phyloP scores from a whole-genome alignment of 352 stramenopile species.

The Hyaloperonospora arabidopsidis region DNA sequence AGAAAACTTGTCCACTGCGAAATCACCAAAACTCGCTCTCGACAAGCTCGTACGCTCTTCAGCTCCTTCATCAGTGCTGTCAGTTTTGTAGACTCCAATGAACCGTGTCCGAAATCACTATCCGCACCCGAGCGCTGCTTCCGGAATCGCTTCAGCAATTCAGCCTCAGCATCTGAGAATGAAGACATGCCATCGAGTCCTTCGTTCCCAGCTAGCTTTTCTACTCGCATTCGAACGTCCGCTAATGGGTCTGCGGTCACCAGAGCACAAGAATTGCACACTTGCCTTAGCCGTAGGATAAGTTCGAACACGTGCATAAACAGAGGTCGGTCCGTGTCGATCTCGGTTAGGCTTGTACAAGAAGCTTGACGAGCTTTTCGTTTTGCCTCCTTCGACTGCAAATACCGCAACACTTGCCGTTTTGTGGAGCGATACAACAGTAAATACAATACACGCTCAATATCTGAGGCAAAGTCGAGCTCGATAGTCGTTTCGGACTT shows the following conservation, averaged over 20 bases:
- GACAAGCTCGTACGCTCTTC: conserved; percentile 32
- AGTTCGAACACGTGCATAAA: conserved; percentile 89
- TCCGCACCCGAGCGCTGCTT: conserved; percentile 9
- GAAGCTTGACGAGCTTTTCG: conserved; percentile 10
- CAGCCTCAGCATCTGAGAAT: conserved; percentile 24
- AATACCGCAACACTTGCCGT: conserved; percentile 67
- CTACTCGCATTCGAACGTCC: conserved; percentile 33
- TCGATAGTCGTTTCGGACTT: conserved; percentile 57
- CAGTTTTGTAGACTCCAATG: conserved; percentile 58
- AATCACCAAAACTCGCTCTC: conserved; percentile 72
- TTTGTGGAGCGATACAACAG: conserved; percentile 77
- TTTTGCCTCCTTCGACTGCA: conserved; percentile 40
- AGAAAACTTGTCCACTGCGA: conserved; percentile 85
- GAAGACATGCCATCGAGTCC: conserved; percentile 19
- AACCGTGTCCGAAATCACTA: conserved; percentile 4
- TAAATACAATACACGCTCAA: conserved; percentile 72
- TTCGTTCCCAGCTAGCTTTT: conserved; percentile 13
- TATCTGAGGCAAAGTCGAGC: conserved; percentile 54
- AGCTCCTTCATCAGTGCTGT: conserved; percentile 46
- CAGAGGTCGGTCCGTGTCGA: conserved; percentile 22
- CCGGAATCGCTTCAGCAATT: conserved; percentile 32
- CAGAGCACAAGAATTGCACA: conserved; percentile 64
- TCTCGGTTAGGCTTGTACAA: conserved; percentile 16
- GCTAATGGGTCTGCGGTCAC: conserved; percentile 43
- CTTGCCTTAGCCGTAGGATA: conserved; percentile 77